Evolutionary conservation across 768 basidiomycete species (phyloP).

Genomic region (Mrakia hoshinonis): DNA sequence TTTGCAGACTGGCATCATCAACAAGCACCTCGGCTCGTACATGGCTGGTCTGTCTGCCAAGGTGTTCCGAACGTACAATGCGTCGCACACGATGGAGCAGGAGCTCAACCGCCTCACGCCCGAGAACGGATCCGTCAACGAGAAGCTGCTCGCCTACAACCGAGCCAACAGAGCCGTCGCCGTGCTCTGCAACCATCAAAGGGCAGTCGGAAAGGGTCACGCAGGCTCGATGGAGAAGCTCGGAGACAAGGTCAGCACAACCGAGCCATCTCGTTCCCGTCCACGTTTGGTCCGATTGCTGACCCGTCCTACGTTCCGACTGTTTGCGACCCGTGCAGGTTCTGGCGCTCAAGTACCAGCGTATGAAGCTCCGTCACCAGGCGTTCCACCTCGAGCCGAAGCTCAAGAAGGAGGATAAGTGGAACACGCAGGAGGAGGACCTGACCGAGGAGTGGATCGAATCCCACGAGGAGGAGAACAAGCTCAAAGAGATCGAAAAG

Average conservation of each 20-base stretch:
- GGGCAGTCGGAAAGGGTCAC: constrained; percentile 83
- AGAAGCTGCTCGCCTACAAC: constrained; percentile 95
- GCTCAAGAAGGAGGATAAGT: constrained; percentile 67
- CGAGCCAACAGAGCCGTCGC: constrained; percentile 95
- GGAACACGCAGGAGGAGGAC: constrained; percentile 78
- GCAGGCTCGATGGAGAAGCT: constrained; percentile 91
- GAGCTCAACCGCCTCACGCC: constrained; percentile 70
- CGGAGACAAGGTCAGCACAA: constrained; percentile 63
- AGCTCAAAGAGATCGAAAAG: constrained; percentile 77
- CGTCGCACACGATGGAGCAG: constrained; percentile 88
- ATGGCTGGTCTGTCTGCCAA: constrained; percentile 99
- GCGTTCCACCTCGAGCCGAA: constrained; percentile 69
- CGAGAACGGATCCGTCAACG: constrained; percentile 67
- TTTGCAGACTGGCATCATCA: constrained; percentile 64
- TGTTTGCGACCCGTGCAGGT: constrained; percentile 48
- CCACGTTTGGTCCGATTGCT: neutral
- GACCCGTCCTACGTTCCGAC: neutral
- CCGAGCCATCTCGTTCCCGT: neutral
- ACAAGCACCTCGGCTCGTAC: constrained; percentile 83
- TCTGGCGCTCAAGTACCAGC: constrained; percentile 83
- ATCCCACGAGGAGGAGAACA: constrained; percentile 65
- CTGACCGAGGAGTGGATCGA: constrained; percentile 85
- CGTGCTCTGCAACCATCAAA: constrained; percentile 97
- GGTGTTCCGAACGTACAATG: constrained; percentile 99
- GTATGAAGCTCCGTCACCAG: constrained; percentile 88